Base-by-base conservation (phyloP, 2,329 filamentous ascomycete species). In the Diaporthe citrichinensis region DNA sequence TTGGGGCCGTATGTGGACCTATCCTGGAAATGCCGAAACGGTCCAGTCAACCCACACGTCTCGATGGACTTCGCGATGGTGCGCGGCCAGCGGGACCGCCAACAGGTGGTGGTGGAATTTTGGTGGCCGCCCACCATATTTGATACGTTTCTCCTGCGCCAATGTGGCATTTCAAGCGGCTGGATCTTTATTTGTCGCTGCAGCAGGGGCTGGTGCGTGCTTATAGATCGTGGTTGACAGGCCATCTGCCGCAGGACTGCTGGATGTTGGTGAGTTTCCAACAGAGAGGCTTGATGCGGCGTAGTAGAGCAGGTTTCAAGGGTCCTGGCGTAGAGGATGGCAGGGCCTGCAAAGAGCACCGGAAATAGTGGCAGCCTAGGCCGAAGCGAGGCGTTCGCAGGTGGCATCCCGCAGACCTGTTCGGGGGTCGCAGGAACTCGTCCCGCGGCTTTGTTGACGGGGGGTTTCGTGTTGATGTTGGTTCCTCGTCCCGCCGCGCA, bases 381-480 rank as follows among this genome's bases (percentile, higher is more conserved):
- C 65, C 65, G 14, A 20, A 28, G n/a, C 49, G 36, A 51, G 49
- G 31, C 7, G 23, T 8, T 55, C 49, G 8, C 46, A 28, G 65
- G 23, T 28, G 31, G 34, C n/a, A 55, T 53, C 49, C 41, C 46
- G 65, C 65, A 28, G 49, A 41, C 65, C 49, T 41, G 34, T 36
- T 36, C 46, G 49, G 65, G 49, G 65, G 46, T 25, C 65, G 65
- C 49, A 69, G 65, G 34, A 55, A 51, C 23, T 28, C 49, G 65
- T 55, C 49, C 65, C 65, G 49, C 49, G n/a, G 65, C 65, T 55
- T 55, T 55, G 65, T 55, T 55, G 34, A 55, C n/a, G n/a, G 36
- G 41, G 31, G 34, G 65, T 69, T 69, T 69, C 65, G 34, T 14
- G 65, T 69, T 69, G 65, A 69, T 69, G 65, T 39, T 55, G 31